Evolutionary conservation across 805 yeast genomes (phyloP).

Genomic region (Ogataea degrootiae): DNA sequence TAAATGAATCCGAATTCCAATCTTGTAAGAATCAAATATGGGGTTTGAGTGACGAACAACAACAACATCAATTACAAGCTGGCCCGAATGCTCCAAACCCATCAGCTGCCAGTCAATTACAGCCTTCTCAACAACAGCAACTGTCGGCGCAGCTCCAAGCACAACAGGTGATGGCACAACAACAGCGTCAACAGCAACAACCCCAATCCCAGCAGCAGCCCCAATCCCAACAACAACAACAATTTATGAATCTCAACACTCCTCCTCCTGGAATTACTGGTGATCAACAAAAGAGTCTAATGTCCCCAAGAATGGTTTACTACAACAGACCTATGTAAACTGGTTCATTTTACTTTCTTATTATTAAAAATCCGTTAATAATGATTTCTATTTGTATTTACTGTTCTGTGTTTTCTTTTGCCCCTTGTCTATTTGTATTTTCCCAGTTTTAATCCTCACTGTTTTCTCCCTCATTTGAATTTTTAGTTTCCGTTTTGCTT

Average conservation of each 20-base stretch:
- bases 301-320: conserved; percentile 23
- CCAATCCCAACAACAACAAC: conserved; percentile 3
- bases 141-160: conserved; percentile 1
- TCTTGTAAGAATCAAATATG: conserved; percentile 26
- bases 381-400: background rate
- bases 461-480: background rate
- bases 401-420: background rate
- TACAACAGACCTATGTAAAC: conserved; percentile 6
- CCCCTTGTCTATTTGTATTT: background rate
- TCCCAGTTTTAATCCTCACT: background rate
- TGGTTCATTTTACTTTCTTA: background rate
- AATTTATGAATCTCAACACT: conserved; percentile 8
- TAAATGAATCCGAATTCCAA: conserved; percentile 16
- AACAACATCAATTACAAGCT: background rate
- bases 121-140: conserved; percentile 6
- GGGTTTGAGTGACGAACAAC: conserved; percentile 25
- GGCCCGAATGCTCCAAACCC: background rate
- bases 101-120: background rate
- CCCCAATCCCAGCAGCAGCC: conserved; percentile 2
- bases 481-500: background rate
- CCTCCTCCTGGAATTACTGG: conserved; percentile 16
- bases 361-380: background rate
- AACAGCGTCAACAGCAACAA: conserved; percentile 5
- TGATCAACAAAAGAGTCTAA: conserved; percentile 16
- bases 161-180: conserved; percentile 6